Evolutionary conservation across 441 rosid species (phyloP).

Genomic region (Gossypium gossypioides): DNA sequence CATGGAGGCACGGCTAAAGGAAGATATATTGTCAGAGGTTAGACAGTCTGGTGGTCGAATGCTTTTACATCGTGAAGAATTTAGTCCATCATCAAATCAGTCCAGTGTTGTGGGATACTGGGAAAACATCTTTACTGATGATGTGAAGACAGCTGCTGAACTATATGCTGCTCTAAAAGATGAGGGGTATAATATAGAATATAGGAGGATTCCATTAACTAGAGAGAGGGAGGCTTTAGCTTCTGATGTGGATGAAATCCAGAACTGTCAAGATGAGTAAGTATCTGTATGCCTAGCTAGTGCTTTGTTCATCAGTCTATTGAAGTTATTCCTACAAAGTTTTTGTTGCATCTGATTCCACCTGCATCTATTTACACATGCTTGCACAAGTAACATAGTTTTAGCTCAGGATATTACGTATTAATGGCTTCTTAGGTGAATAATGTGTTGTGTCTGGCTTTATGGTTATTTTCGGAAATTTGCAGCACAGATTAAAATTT

Average conservation of each 20-base stretch:
- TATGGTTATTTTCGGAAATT: neutral
- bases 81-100: constrained; percentile 54
- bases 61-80: constrained; percentile 96
- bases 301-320: neutral
- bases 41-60: constrained; percentile 72
- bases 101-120: constrained; percentile 86
- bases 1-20: constrained; percentile 81
- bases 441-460: neutral
- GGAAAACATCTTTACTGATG: constrained; percentile 79
- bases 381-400: neutral
- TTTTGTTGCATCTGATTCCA: neutral
- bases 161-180: constrained; percentile 68
- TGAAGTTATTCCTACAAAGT: neutral
- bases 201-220: constrained; percentile 85
- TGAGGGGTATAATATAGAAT: constrained; percentile 60
- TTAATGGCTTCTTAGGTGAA: neutral
- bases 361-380: neutral
- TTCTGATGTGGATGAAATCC: constrained; percentile 86
- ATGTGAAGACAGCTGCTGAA: constrained; percentile 91
- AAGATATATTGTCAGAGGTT: constrained; percentile 79
- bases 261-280: constrained; percentile 66
- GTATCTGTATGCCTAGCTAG: constrained; percentile 17
- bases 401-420: neutral
- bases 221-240: constrained; percentile 90
- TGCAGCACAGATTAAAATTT: neutral